phyloP scores from a whole-genome alignment of 305 asterid genomes.

The Nicotiana rustica region DNA sequence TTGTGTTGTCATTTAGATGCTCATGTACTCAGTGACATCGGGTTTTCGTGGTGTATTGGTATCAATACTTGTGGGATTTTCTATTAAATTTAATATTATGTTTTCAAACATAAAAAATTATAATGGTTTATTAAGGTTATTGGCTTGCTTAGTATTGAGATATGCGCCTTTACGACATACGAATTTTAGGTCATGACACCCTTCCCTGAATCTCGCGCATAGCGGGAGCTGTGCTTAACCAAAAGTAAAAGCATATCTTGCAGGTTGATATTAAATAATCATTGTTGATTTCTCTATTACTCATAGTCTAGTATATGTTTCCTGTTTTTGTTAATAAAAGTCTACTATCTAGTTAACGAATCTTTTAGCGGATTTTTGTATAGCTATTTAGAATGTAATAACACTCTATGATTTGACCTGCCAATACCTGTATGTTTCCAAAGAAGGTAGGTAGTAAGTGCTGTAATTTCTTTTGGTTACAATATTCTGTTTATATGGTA shows the following conservation, averaged over 20 bases:
- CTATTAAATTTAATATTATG: too few species aligned
- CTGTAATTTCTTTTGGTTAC: conserved; percentile 24
- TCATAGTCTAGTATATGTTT: not conserved
- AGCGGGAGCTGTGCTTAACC: not conserved
- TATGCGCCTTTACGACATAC: too few species aligned
- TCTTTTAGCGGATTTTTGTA: conserved; percentile 26
- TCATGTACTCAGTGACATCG: too few species aligned
- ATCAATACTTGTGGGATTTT: too few species aligned
- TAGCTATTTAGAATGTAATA: conserved; percentile 26
- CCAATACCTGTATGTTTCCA: not conserved
- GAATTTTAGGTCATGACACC: too few species aligned
- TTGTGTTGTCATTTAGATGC: too few species aligned
- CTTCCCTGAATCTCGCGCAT: too few species aligned
- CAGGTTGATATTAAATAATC: conserved; percentile 31
- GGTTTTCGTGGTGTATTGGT: too few species aligned
- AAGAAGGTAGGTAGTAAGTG: conserved; percentile 4
- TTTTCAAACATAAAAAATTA: too few species aligned
- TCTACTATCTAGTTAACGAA: not conserved
- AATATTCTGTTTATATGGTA: not conserved
- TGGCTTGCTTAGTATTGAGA: too few species aligned
- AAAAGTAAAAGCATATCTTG: conserved; percentile 39
- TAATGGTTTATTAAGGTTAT: too few species aligned
- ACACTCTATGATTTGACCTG: conserved; percentile 16
- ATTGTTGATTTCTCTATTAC: not conserved
- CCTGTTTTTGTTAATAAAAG: conserved; percentile 27